Conservation (phyloP, 768 basidiomycete genomes). For the Boletus subcaerulescens region DNA sequence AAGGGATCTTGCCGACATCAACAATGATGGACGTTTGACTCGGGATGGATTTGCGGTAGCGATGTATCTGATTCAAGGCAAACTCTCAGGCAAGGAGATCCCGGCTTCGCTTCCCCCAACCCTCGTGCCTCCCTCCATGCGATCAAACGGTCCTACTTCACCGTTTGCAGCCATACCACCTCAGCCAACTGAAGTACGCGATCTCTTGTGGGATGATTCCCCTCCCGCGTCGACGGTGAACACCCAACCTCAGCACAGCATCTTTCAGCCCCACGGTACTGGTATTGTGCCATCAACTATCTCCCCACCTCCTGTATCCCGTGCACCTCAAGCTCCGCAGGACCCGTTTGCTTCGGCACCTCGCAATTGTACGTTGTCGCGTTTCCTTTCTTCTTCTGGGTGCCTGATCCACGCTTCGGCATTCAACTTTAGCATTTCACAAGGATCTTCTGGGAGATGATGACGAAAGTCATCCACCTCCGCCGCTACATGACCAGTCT, state of each 20-base stretch:
- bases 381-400: background rate
- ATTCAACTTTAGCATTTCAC: constrained; percentile 17
- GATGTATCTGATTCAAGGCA: constrained; percentile 88
- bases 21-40: constrained; percentile 81
- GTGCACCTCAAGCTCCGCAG: constrained; percentile 19
- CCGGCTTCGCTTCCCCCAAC: constrained; percentile 67
- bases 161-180: constrained; percentile 39
- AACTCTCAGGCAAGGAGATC: constrained; percentile 74
- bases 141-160: constrained; percentile 37
- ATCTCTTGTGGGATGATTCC: constrained; percentile 55
- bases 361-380: constrained; percentile 20
- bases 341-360: constrained; percentile 52
- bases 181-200: constrained; percentile 40
- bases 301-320: constrained; percentile 28
- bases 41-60: constrained; percentile 95
- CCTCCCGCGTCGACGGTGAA: constrained; percentile 41
- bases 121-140: constrained; percentile 81
- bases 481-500: constrained; percentile 66
- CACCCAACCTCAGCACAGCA: constrained; percentile 27
- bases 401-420: constrained; percentile 7
- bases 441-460: constrained; percentile 76
- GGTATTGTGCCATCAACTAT: constrained; percentile 28
- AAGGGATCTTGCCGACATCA: constrained; percentile 93
- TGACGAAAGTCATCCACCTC: constrained; percentile 43
- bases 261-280: constrained; percentile 37